Base-by-base conservation (phyloP, 257 asterid genomes). In the Cynanchum wilfordii region DNA sequence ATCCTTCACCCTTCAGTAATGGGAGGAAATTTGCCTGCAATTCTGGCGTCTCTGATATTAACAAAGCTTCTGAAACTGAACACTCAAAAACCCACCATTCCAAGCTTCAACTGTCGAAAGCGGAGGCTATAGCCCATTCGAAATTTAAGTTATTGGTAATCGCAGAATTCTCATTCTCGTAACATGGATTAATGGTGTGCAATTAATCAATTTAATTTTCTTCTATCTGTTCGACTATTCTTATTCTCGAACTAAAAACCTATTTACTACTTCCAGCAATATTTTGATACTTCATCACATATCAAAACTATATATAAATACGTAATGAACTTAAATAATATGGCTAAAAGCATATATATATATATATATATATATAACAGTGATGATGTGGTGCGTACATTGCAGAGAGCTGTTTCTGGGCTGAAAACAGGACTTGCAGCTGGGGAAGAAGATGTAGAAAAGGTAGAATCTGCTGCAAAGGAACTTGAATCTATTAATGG, bases 371-470 rank as follows among this genome's bases (percentile, higher is more conserved):
- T n/a, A n/a, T n/a, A n/a, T n/a, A n/a, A n/a, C n/a, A n/a, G n/a
- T n/a, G 47, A 7, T 42, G 47, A 42, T 7, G 12, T 7, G 47
- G 47, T 42, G 10, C 47, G 12, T 66, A 33, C n/a, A 79, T 72
- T 79, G 77, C 91, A 91, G 97, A 81, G 89, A 69, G 89, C 89
- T 33, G 97, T 89, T 77, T 89, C 97, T 70, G 97, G 99, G 78
- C 82, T 89, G 70, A 94, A 94, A 72, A 86, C 97, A 88, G 99
- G 99, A 44, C 97, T 94, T 70, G 97, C 96, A 62, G 95, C 97
- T 3, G 83, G 84, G 57, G 97, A 87, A 85, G 92, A 87, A 22
- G 97, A 91, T 77, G 77, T 87, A 67, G 81, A 73, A 49, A 88
- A 88, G 74, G 97, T 93, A 24, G 97, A 94, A 10, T 84, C 58